Evolutionary conservation across 768 basidiomycete species (phyloP).

Genomic region (Mycena indigotica): DNA sequence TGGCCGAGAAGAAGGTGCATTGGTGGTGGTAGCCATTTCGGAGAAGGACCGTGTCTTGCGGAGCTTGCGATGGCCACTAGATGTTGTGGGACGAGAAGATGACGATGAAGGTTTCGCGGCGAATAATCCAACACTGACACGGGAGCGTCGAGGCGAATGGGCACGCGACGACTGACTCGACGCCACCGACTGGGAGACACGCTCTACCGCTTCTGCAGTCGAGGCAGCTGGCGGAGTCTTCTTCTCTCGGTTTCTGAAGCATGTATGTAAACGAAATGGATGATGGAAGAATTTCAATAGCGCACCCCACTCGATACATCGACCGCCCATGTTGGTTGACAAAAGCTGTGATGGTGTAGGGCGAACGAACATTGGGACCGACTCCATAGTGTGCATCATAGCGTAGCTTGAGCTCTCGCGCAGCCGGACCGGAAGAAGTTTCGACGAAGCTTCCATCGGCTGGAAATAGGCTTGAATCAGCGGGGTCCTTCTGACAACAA

Average conservation of each 20-base stretch:
- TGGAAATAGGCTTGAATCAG: conserved; percentile 26
- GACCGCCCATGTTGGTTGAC: conserved; percentile 79
- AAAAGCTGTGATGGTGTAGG: conserved; percentile 81
- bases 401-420: conserved; percentile 73
- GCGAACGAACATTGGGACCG: conserved; percentile 66
- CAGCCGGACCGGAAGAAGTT: conserved; percentile 74
- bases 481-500: conserved; percentile 15
- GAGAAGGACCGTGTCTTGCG: conserved; percentile 79
- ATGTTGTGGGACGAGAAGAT: too few relatives aligned
- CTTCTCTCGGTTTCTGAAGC: conserved; percentile 56
- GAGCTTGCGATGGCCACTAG: conserved; percentile 57
- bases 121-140: conserved; percentile 68
- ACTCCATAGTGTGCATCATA: conserved; percentile 75
- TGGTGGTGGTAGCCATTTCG: conserved; percentile 44
- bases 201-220: conserved; percentile 52
- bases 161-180: conserved; percentile 44
- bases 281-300: conserved; percentile 20
- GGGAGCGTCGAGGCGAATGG: conserved; percentile 55
- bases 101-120: conserved; percentile 35
- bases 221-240: conserved; percentile 60
- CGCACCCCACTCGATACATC: conserved; percentile 79
- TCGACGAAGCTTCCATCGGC: conserved; percentile 81
- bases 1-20: conserved; percentile 29
- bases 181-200: conserved; percentile 35
- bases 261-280: conserved; percentile 3